Evolutionary conservation across 805 yeast species (phyloP).

Genomic region (Torulaspora quercuum): DNA sequence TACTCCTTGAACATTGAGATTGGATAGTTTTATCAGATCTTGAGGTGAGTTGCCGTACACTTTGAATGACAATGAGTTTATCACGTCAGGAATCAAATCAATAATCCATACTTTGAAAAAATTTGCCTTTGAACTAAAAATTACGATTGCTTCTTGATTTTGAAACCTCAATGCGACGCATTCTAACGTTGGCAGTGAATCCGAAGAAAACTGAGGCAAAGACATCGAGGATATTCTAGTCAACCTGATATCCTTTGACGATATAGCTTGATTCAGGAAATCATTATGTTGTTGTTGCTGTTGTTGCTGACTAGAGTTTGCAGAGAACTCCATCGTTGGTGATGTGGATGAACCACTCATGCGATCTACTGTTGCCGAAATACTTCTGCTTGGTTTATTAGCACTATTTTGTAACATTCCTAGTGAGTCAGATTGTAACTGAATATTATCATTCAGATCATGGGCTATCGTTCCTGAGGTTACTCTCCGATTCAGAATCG

Average conservation of each 20-base stretch:
- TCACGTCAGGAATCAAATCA: constrained; percentile 27
- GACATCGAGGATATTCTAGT: constrained; percentile 51
- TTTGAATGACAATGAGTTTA: constrained; percentile 28
- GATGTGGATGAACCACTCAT: constrained; percentile 25
- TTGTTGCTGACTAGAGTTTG: constrained; percentile 23
- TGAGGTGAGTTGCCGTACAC: constrained; percentile 31
- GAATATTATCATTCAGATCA: constrained; percentile 7
- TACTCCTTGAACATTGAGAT: constrained; percentile 9
- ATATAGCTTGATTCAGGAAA: constrained; percentile 33
- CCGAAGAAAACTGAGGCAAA: constrained; percentile 30
- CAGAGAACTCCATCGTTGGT: constrained; percentile 27
- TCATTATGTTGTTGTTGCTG: constrained; percentile 15
- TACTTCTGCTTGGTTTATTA: constrained; percentile 18
- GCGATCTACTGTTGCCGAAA: constrained; percentile 34
- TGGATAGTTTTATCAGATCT: constrained; percentile 20
- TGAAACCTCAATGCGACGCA: constrained; percentile 36
- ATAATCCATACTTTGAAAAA: constrained; percentile 50
- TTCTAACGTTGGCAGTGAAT: constrained; percentile 8
- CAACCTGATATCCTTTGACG: constrained; percentile 66
- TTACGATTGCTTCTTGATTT: constrained; percentile 59
- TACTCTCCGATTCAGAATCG: constrained; percentile 24
- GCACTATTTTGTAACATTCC: constrained; percentile 3
- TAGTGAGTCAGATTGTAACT: constrained; percentile 8
- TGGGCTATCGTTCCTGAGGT: constrained; percentile 18
- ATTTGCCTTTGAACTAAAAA: constrained; percentile 44